Evolutionary conservation across 345 rosid genomes (phyloP).

Genomic region (Ceriops tagal): DNA sequence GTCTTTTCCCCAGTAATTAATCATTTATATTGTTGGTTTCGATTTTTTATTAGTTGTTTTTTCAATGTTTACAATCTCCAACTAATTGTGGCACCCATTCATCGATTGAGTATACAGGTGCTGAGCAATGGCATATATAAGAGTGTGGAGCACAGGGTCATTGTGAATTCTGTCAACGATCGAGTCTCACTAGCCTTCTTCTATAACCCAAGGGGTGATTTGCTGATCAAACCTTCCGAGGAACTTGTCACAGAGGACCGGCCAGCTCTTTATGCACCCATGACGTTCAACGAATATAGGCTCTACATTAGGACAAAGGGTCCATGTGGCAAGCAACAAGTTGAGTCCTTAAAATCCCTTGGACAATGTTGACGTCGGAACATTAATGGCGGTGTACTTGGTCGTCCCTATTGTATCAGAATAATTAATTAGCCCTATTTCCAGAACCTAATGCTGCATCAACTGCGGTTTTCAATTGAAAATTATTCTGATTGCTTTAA

Average conservation of each 20-base stretch:
- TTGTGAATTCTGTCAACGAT: conserved; percentile 26
- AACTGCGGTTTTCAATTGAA: no score
- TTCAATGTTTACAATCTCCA: no score
- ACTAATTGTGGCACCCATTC: no score
- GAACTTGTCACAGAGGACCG: conserved; percentile 22
- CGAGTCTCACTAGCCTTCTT: conserved; percentile 30
- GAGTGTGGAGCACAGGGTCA: conserved; percentile 31
- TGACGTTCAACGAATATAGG: conserved; percentile 25
- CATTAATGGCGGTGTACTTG: background rate
- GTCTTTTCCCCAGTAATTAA: no score
- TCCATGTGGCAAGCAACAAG: conserved; percentile 20
- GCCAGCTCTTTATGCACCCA: conserved; percentile 24
- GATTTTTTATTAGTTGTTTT: background rate
- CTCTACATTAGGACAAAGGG: conserved; percentile 27
- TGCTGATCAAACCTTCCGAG: conserved; percentile 15
- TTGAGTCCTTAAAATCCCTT: conserved; percentile 16
- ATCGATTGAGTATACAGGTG: conserved; percentile 5
- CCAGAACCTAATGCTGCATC: no score
- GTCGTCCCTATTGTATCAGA: background rate
- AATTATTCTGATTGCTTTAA: no score
- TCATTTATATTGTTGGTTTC: background rate
- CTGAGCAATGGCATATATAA: conserved; percentile 25
- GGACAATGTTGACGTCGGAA: background rate
- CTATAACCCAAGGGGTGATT: conserved; percentile 29
- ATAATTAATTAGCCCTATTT: no score